Conservation (phyloP, 805 yeast species). For the Zygosaccharomyces rouxii region DNA sequence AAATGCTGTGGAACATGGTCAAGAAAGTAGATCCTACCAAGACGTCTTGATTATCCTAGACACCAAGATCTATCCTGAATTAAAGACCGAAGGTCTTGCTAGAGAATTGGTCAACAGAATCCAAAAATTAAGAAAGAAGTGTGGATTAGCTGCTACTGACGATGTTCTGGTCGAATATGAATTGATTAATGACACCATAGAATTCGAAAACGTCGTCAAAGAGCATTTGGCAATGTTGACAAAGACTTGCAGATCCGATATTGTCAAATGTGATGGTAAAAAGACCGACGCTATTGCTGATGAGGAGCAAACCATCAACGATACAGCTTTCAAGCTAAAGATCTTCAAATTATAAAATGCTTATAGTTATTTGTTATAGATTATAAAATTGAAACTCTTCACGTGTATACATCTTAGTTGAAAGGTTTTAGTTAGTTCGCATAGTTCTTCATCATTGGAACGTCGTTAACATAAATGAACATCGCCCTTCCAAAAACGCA, state of each 20-base stretch:
- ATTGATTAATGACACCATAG: constrained; percentile 57
- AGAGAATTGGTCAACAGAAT: constrained; percentile 96
- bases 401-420: not conserved
- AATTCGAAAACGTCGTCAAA: constrained; percentile 55
- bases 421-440: not conserved
- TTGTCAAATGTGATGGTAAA: constrained; percentile 42
- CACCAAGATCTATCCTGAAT: constrained; percentile 78
- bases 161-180: constrained; percentile 85
- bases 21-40: constrained; percentile 80
- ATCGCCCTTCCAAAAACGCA: not conserved
- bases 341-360: constrained; percentile 55
- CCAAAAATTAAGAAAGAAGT: constrained; percentile 95
- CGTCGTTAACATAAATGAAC: not conserved
- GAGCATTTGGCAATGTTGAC: constrained; percentile 63
- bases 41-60: constrained; percentile 90
- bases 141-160: constrained; percentile 90
- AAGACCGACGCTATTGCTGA: constrained; percentile 61
- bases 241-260: constrained; percentile 67
- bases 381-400: constrained; percentile 1
- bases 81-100: constrained; percentile 90
- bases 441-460: too few relatives aligned
- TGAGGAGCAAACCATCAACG: constrained; percentile 82
- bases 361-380: constrained; percentile 4
- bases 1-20: constrained; percentile 57
- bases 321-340: constrained; percentile 72